phyloP scores from a whole-genome alignment of 176 grass and related monocot genomes.

The Lolium multiflorum region DNA sequence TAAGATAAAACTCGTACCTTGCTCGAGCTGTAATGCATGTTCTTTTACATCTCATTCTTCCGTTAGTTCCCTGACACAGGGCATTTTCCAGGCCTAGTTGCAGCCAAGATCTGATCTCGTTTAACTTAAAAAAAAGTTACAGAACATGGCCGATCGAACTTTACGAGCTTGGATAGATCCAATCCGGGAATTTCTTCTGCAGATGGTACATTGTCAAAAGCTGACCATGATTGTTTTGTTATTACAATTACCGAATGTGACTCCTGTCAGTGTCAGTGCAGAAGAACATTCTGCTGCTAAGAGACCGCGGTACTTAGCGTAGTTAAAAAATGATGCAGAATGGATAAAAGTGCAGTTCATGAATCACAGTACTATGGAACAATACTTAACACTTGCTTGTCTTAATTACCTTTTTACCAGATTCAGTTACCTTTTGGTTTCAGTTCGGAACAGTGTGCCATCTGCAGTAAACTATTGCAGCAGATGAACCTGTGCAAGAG shows the following conservation, averaged over 20 bases:
- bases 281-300: slow-evolving; percentile 64
- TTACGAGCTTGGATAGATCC: slow-evolving; percentile 54
- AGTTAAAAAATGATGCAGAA: slow-evolving; percentile 51
- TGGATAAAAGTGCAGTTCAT: slow-evolving; percentile 40
- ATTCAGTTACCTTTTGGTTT: slow-evolving; percentile 1
- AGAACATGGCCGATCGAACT: slow-evolving; percentile 40
- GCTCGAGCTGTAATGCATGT: slow-evolving; percentile 82
- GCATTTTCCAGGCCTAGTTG: slow-evolving; percentile 52
- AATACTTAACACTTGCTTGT: slow-evolving; percentile 15
- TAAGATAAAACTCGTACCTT: slow-evolving; percentile 58
- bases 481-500: slow-evolving; percentile 20
- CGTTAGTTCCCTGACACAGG: slow-evolving; percentile 67
- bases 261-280: slow-evolving; percentile 55
- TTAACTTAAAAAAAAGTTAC: slow-evolving; percentile 32
- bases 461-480: slow-evolving; percentile 2
- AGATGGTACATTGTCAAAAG: slow-evolving; percentile 49
- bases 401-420: slow-evolving; percentile 11
- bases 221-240: slow-evolving; percentile 44
- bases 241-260: slow-evolving; percentile 62
- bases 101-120: slow-evolving; percentile 59
- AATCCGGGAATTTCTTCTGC: slow-evolving; percentile 37
- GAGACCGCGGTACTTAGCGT: slow-evolving; percentile 12
- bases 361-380: background rate
- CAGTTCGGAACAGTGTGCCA: background rate
- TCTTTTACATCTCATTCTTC: slow-evolving; percentile 83